Percentiles rank a stretch among this genome's conserved stretches.
Conservation (phyloP, 148 eudicot species). For the Bassia scoparia region DNA sequence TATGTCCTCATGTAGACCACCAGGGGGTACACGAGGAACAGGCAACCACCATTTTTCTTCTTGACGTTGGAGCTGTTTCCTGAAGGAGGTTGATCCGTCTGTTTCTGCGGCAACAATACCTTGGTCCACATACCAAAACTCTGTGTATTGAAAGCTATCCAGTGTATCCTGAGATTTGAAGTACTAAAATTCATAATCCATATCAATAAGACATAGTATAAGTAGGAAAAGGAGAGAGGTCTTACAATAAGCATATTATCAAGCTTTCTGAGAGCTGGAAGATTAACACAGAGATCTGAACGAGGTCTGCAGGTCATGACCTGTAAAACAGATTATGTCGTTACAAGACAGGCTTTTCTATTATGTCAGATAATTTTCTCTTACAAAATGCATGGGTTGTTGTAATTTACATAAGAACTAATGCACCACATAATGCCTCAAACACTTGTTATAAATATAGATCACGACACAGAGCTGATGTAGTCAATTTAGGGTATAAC, state of each 20-base stretch:
- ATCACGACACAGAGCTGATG: neutral
- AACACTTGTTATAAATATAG: neutral
- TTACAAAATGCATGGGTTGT: neutral
- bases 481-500: neutral
- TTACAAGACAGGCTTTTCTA: neutral
- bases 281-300: slow-evolving; percentile 62
- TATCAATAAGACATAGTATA: neutral
- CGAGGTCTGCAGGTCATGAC: slow-evolving; percentile 82
- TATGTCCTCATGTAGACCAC: slow-evolving; percentile 48
- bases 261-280: slow-evolving; percentile 82
- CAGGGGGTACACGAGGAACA: slow-evolving; percentile 57
- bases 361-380: neutral
- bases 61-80: slow-evolving; percentile 45
- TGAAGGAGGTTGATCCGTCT: slow-evolving; percentile 48
- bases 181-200: neutral
- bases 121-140: slow-evolving; percentile 69
- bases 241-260: slow-evolving; percentile 89
- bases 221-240: neutral
- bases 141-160: slow-evolving; percentile 50
- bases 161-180: slow-evolving; percentile 42
- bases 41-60: slow-evolving; percentile 82
- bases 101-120: slow-evolving; percentile 45
- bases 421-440: neutral
- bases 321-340: slow-evolving; percentile 32
- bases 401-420: neutral